Base-by-base conservation (phyloP, 306 rosid species). In the Begonia fuchsioides region DNA sequence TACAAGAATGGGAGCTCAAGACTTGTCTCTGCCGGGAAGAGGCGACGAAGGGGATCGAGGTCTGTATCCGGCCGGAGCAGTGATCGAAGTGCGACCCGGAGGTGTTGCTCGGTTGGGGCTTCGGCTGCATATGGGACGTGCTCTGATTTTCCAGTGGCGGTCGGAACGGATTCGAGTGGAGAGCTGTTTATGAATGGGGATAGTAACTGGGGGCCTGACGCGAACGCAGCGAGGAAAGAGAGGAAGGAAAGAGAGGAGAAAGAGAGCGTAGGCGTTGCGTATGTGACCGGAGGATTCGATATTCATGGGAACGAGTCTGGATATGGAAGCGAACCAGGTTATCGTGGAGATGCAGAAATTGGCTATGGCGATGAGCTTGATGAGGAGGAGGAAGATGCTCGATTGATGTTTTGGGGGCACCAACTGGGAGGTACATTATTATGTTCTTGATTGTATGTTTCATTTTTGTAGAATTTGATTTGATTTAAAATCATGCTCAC, bases 31-130 rank as follows among this genome's bases (percentile, higher is more conserved):
- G 94, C 93, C 0, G 70, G 80, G 47, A 92, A 92, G 72, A 60
- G 96, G 43, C 71, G 98, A 3, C 94, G 96, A 3, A 82, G 81
- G 0, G 96, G 96, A 3, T 92, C 94, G 15, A 70, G 98, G 70
- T 92, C 98, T 6, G 88, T 92, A 0, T 92, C 98, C n/a, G 96
- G 98, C 7, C 85, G 98, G 68, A 85, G 98, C 67, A 92, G 94
- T 61, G 96, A 92, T 32, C 85, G 94, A 20, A 92, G 98, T 17
- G 86, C 80, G 12, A 82, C 94, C 14, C 77, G 80, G 8, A 73
- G 93, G 5, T 82, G 98, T 63, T 85, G 94, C 69, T 92, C 98
- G 0, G 94, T 84, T 0, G 98, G 96, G 40, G 86, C 93, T 17
- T 85, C 94, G 1, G 98, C 93, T 0, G 94, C 98, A 1, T 56